Evolutionary conservation across 495 filamentous ascomycete species (phyloP).

Genomic region (Annulohypoxylon moriforme): DNA sequence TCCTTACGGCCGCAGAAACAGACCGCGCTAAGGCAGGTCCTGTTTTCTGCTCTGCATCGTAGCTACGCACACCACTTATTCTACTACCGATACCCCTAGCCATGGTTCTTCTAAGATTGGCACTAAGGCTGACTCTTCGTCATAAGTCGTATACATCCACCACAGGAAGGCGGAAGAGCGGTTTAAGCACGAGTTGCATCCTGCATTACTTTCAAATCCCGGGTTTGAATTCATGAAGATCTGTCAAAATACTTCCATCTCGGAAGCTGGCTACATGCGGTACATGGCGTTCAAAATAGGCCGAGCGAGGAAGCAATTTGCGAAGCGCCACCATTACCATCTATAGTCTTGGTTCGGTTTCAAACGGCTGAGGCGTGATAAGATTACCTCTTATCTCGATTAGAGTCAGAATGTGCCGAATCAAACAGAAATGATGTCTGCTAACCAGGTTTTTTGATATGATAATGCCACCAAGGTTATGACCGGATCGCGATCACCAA

Average conservation of each 20-base stretch:
- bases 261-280: conserved; percentile 6
- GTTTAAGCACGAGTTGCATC: conserved; percentile 6
- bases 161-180: neutral
- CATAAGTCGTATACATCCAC: conserved; percentile 14
- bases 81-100: conserved; percentile 23
- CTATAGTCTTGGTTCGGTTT: conserved; percentile 12
- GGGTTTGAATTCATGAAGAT: conserved; percentile 12
- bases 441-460: conserved; percentile 15
- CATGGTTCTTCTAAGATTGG: neutral
- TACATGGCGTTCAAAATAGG: neutral
- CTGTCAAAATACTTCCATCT: conserved; percentile 9
- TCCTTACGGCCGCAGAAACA: conserved; percentile 40
- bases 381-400: neutral
- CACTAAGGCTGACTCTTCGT: conserved; percentile 3
- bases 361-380: conserved; percentile 4
- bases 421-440: neutral
- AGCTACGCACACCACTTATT: conserved; percentile 22
- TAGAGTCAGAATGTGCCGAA: conserved; percentile 8
- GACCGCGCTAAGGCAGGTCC: conserved; percentile 43
- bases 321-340: conserved; percentile 17
- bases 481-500: conserved; percentile 13
- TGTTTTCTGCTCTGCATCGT: conserved; percentile 32
- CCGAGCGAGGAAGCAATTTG: conserved; percentile 20
- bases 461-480: neutral
- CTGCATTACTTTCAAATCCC: conserved; percentile 14